Evolutionary conservation across 805 yeast genomes (phyloP).

Genomic region (Nakazawaea ishiwadae): DNA sequence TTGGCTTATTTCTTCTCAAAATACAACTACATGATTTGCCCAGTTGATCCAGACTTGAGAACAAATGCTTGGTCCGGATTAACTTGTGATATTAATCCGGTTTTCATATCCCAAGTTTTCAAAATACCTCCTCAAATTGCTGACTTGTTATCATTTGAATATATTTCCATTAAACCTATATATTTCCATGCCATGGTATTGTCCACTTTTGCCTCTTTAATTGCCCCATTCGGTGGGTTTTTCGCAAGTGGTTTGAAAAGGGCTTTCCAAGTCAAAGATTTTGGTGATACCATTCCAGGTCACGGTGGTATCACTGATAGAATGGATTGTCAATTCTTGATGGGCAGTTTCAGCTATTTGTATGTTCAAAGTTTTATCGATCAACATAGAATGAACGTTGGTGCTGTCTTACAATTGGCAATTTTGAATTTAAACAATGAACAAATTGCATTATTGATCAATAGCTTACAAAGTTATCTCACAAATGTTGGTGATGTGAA

Average conservation of each 20-base stretch:
- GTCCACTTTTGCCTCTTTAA: constrained; percentile 92
- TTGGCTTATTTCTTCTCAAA: constrained; percentile 61
- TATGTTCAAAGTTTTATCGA: constrained; percentile 92
- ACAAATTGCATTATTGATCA: constrained; percentile 61
- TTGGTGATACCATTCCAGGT: constrained; percentile 98
- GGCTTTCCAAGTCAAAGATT: constrained; percentile 93
- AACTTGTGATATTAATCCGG: constrained; percentile 81
- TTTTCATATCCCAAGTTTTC: constrained; percentile 77
- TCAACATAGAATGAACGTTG: constrained; percentile 64
- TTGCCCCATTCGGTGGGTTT: constrained; percentile 98
- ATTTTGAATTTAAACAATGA: constrained; percentile 62
- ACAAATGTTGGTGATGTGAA: constrained; percentile 3
- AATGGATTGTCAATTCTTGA: constrained; percentile 94
- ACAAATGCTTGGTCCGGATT: constrained; percentile 57
- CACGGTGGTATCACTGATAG: constrained; percentile 98
- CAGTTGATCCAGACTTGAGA: constrained; percentile 64
- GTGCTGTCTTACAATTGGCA: constrained; percentile 69
- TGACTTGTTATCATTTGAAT: constrained; percentile 34
- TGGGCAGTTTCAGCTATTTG: constrained; percentile 93
- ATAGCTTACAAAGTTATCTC: constrained; percentile 53
- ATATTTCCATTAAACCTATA: constrained; percentile 72
- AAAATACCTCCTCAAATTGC: constrained; percentile 68
- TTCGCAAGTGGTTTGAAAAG: constrained; percentile 97
- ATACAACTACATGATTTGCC: constrained; percentile 80
- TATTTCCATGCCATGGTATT: constrained; percentile 83